Conservation (phyloP, 1,139 yeast genomes). For the Arxiozyma bovina region DNA sequence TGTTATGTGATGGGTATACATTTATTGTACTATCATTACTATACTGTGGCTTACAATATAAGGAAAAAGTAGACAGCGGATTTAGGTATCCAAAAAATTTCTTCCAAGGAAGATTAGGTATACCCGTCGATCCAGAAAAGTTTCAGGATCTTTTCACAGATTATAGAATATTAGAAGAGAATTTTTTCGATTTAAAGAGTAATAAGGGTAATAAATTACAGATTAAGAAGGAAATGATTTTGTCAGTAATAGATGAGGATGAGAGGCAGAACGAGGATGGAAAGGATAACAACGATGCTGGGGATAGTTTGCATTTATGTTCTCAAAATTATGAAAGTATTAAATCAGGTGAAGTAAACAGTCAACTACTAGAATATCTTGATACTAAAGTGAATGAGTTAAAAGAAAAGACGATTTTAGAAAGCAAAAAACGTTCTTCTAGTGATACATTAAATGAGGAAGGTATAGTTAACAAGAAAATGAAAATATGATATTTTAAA, state of each 20-base stretch:
- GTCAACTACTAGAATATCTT: slow-evolving; percentile 26
- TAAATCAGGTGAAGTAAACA: slow-evolving; percentile 25
- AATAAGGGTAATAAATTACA: slow-evolving; percentile 29
- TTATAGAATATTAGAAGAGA: slow-evolving; percentile 27
- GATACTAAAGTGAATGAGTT: slow-evolving; percentile 23
- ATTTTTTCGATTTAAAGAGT: slow-evolving; percentile 30
- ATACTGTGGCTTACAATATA: slow-evolving; percentile 29
- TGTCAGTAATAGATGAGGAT: slow-evolving; percentile 21
- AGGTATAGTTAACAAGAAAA: background rate
- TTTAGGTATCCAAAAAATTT: slow-evolving; percentile 28
- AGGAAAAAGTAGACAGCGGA: slow-evolving; percentile 17
- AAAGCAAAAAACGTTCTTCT: slow-evolving; percentile 14
- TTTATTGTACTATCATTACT: slow-evolving; percentile 25
- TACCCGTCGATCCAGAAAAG: slow-evolving; percentile 11
- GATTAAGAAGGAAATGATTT: slow-evolving; percentile 21
- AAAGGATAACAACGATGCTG: background rate
- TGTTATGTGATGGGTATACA: slow-evolving; percentile 29
- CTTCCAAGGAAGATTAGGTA: slow-evolving; percentile 22
- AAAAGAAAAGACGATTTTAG: slow-evolving; percentile 16
- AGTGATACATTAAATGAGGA: background rate
- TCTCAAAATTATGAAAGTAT: slow-evolving; percentile 23
- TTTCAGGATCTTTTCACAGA: slow-evolving; percentile 25
- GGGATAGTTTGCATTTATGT: background rate
- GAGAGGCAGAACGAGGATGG: background rate
- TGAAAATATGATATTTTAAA: background rate